These are phyloP conservation scores for Diaporthe ilicicola DNA, from an alignment of 2,329 filamentous ascomycete genomes.

Conservation along the genomic window DNA sequence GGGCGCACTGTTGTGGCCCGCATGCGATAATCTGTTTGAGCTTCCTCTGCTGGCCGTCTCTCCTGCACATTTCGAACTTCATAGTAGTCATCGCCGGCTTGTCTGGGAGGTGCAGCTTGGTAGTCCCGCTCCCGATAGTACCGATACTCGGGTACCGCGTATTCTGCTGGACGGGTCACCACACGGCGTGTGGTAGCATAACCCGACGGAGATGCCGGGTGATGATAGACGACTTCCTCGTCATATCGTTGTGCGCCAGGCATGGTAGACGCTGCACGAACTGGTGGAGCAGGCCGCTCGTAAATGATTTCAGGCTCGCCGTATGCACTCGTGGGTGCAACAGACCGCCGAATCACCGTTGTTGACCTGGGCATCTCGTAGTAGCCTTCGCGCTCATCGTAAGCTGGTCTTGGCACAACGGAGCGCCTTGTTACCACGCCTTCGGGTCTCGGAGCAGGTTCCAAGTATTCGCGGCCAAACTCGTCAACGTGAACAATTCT, in stretches of 20 bases:
- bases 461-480: slow-evolving; percentile 80
- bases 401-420: slow-evolving; percentile 52
- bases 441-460: slow-evolving; percentile 53
- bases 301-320: slow-evolving; percentile 69
- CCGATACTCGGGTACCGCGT: slow-evolving; percentile 59
- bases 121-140: slow-evolving; percentile 67
- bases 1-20: slow-evolving; percentile 65
- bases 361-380: slow-evolving; percentile 32
- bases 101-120: slow-evolving; percentile 57
- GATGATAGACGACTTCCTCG: slow-evolving; percentile 60
- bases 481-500: slow-evolving; percentile 80
- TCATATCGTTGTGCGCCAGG: slow-evolving; percentile 55
- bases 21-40: slow-evolving; percentile 61
- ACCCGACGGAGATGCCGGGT: slow-evolving; percentile 58
- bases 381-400: slow-evolving; percentile 41
- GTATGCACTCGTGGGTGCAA: slow-evolving; percentile 52
- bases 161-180: slow-evolving; percentile 68
- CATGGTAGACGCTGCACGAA: slow-evolving; percentile 60
- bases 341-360: slow-evolving; percentile 55
- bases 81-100: slow-evolving; percentile 55
- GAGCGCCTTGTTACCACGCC: slow-evolving; percentile 58
- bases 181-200: slow-evolving; percentile 60
- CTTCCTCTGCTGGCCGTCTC: slow-evolving; percentile 53
- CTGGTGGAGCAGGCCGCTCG: slow-evolving; percentile 61
- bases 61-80: slow-evolving; percentile 54